These are phyloP conservation scores for Venturia pyrina DNA, from an alignment of 2,329 filamentous ascomycete genomes.

Conservation along the genomic window DNA sequence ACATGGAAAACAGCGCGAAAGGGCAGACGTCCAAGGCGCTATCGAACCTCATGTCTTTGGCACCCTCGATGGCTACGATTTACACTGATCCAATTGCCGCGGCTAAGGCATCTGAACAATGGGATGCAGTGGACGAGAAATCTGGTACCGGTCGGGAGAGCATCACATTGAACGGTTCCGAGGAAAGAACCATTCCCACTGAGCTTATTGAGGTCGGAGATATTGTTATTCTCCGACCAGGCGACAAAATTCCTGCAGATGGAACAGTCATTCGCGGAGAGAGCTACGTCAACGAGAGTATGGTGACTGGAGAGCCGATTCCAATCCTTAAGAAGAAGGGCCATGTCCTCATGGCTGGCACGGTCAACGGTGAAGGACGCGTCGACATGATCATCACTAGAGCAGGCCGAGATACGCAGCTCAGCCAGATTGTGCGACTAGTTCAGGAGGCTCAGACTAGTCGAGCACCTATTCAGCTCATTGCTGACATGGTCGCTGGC, in stretches of 20 bases:
- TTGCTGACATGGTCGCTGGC: constrained; percentile 83
- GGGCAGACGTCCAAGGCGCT: constrained; percentile 92
- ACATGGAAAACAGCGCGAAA: constrained; percentile 88
- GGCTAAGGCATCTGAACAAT: constrained; percentile 77
- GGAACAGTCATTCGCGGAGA: constrained; percentile 79
- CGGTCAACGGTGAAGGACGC: constrained; percentile 86
- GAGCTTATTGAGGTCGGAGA: constrained; percentile 92
- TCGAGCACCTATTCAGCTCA: constrained; percentile 83
- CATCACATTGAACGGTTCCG: constrained; percentile 45
- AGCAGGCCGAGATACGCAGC: constrained; percentile 87
- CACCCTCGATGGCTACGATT: constrained; percentile 93
- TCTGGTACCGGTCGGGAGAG: constrained; percentile 29
- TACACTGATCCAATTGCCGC: constrained; percentile 91
- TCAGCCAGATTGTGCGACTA: constrained; percentile 96
- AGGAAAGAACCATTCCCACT: constrained; percentile 80
- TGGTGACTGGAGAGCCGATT: constrained; percentile 97
- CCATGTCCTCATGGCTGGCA: constrained; percentile 75
- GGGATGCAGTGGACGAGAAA: constrained; percentile 42
- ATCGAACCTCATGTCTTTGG: constrained; percentile 87
- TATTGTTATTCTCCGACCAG: constrained; percentile 82
- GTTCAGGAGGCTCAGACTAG: constrained; percentile 95
- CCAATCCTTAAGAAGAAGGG: constrained; percentile 84
- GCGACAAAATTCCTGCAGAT: constrained; percentile 94
- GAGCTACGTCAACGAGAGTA: constrained; percentile 92
- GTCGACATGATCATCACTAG: constrained; percentile 87